Conservation (phyloP, 345 rosid genomes). For the Aquilaria sinensis region DNA sequence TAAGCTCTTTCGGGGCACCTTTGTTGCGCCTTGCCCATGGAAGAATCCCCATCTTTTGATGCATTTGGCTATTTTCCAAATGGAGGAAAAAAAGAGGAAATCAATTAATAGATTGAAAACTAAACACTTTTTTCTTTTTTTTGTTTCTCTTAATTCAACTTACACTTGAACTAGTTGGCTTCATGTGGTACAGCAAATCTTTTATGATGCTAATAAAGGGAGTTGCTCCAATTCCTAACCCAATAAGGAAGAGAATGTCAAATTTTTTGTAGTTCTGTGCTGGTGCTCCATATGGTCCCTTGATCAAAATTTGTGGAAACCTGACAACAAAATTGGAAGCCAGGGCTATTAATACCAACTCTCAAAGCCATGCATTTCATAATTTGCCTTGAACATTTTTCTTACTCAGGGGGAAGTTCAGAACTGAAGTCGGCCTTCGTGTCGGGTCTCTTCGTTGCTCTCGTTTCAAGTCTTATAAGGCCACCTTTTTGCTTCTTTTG, state of each 20-base stretch:
- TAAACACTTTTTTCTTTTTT: no score
- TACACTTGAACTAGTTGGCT: conserved; percentile 26
- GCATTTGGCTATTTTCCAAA: no score
- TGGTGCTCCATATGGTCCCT: conserved; percentile 97
- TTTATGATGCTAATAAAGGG: conserved; percentile 90
- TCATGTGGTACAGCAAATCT: conserved; percentile 70
- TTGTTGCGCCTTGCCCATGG: conserved; percentile 13
- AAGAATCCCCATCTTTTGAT: no score
- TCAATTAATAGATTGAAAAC: no score
- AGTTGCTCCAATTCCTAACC: conserved; percentile 95
- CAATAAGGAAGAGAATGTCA: conserved; percentile 76
- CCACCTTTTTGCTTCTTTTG: conserved; percentile 33
- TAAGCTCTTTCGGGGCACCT: conserved; percentile 85
- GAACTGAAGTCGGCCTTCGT: conserved; percentile 15
- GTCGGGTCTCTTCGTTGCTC: conserved; percentile 28
- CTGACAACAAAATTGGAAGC: conserved; percentile 24
- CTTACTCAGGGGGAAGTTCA: background rate
- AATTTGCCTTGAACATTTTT: background rate
- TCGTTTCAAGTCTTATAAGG: conserved; percentile 70
- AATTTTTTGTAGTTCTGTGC: conserved; percentile 77
- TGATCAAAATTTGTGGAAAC: conserved; percentile 66
- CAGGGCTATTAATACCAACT: background rate
- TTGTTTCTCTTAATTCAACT: conserved; percentile 9
- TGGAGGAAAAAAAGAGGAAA: no score
- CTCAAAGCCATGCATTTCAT: background rate